A percentile compares a stretch with the other conserved stretches of the same genome.
phyloP scores from a whole-genome alignment of 2,329 filamentous ascomycete species.

The Alternaria brassicae region DNA sequence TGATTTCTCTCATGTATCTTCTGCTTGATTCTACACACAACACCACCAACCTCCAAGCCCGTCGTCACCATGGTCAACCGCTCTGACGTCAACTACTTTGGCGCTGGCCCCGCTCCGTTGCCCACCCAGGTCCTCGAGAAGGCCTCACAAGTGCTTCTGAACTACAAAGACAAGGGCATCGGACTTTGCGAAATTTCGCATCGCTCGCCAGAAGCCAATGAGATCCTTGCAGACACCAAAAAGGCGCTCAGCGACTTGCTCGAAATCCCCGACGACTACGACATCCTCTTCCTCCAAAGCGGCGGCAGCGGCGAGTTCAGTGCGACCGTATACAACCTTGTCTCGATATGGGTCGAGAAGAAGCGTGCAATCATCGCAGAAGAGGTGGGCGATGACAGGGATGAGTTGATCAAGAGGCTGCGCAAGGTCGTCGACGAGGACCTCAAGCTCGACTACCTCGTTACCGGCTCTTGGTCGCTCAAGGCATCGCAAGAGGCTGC shows the following conservation, averaged over 20 bases:
- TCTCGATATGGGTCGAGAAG: conserved; percentile 80
- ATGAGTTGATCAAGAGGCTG: conserved; percentile 65
- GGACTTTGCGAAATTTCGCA: conserved; percentile 92
- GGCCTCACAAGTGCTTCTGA: conserved; percentile 77
- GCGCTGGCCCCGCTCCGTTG: conserved; percentile 86
- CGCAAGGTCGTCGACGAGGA: conserved; percentile 71
- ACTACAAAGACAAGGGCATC: conserved; percentile 81
- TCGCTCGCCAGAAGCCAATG: conserved; percentile 77
- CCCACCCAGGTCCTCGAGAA: conserved; percentile 81
- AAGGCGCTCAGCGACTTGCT: conserved; percentile 74
- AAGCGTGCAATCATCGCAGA: conserved; percentile 66
- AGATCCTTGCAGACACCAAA: conserved; percentile 81
- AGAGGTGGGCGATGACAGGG: conserved; percentile 63
- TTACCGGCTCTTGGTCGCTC: conserved; percentile 89
- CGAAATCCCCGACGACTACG: conserved; percentile 85
- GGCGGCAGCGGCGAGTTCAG: conserved; percentile 88
- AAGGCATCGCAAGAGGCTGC: conserved; percentile 87
- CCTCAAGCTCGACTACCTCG: conserved; percentile 84
- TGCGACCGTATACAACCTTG: conserved; percentile 82
- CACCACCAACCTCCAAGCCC: conserved; percentile 1
- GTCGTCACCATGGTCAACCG: conserved; percentile 68
- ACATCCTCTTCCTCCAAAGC: conserved; percentile 85
- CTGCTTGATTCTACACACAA: neutral
- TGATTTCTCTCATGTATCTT: conserved; percentile 6
- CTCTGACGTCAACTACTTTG: conserved; percentile 83